Evolutionary conservation across 2,329 filamentous ascomycete species (phyloP).

Genomic region (Fusarium bactridioides): DNA sequence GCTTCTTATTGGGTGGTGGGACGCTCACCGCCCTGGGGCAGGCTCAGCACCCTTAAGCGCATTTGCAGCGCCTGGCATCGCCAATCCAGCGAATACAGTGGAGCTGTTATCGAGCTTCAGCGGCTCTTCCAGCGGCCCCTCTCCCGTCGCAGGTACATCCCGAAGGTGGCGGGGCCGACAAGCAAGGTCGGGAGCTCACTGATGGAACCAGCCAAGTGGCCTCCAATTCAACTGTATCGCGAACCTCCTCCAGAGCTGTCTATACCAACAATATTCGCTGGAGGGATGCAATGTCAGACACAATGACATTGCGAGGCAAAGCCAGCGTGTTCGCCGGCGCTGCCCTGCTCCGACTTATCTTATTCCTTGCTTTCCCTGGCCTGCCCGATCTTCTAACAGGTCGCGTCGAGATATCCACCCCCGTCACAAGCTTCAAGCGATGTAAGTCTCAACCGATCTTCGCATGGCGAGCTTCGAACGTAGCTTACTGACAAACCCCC

Average conservation of each 20-base stretch:
- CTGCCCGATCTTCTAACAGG: constrained; percentile 86
- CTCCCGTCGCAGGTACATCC: constrained; percentile 17
- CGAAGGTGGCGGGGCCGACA: constrained; percentile 31
- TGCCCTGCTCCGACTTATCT: constrained; percentile 77
- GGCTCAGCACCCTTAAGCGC: constrained; percentile 10
- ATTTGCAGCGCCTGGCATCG: constrained; percentile 19
- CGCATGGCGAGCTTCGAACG: neutral
- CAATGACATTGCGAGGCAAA: constrained; percentile 53
- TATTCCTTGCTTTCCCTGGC: constrained; percentile 82
- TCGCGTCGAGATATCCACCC: constrained; percentile 95
- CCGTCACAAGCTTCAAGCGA: constrained; percentile 97
- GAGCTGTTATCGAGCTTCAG: constrained; percentile 11
- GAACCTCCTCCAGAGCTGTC: constrained; percentile 27
- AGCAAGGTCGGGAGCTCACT: constrained; percentile 12
- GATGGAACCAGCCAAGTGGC: constrained; percentile 44
- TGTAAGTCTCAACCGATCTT: constrained; percentile 61
- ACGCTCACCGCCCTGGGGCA: constrained; percentile 16
- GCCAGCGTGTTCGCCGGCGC: constrained; percentile 75
- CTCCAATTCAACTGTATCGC: constrained; percentile 26
- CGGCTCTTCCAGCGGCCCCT: constrained; percentile 34
- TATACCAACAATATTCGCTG: constrained; percentile 34
- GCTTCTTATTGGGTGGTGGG: constrained; percentile 1
- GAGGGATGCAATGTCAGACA: constrained; percentile 48
- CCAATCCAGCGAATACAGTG: constrained; percentile 24
- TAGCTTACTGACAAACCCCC: constrained; percentile 6